Base-by-base conservation (phyloP, 768 basidiomycete genomes). In the Dendrothele bispora region DNA sequence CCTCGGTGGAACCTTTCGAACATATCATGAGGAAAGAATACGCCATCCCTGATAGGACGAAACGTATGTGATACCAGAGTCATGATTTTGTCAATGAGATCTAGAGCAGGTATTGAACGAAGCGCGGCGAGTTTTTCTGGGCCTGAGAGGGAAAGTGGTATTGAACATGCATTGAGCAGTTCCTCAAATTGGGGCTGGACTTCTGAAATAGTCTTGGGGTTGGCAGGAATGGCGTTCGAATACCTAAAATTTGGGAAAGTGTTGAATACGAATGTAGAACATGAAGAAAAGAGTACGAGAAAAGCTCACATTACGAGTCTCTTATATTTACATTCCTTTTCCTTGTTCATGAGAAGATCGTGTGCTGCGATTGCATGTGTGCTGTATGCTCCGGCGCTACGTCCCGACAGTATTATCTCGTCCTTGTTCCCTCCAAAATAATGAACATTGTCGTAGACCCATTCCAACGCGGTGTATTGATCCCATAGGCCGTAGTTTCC, bases 101-200 rank as follows among this genome's bases (percentile, higher is more conserved):
- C 41, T 2, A 35, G 18, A 6, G 48, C 48, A 22, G 48, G 22
- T 21, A 32, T 43, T 12, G 48, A 26, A n/a, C 48, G 26, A 10
- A 49, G 34, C 11, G 24, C n/a, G 10, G 14, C 48, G n/a, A 49
- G 48, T 40, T 49, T 49, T 32, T 49, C 48, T 18, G 48, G 22
- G 21, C 48, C 48, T 18, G 15, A 42, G 15, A 49, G 11, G 11
- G 40, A 49, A 8, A 25, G 40, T 10, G 48, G 38, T 22, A 49
- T 49, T 12, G n/a, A 12, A 24, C 27, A 49, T 11, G 48, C 48
- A 5, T 15, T 17, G 4, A 43, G 15, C 8, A 49, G 34, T 24
- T 49, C 48, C 28, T 49, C 40, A 20, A 49, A 49, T n/a, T 49
- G 48, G 15, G 48, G 48, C 17, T 49, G 48, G 27, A 49, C 48